A percentile compares a stretch with the other conserved stretches of the same genome.
Conservation (phyloP, 305 asterid species). For the Fraxinus floribunda region DNA sequence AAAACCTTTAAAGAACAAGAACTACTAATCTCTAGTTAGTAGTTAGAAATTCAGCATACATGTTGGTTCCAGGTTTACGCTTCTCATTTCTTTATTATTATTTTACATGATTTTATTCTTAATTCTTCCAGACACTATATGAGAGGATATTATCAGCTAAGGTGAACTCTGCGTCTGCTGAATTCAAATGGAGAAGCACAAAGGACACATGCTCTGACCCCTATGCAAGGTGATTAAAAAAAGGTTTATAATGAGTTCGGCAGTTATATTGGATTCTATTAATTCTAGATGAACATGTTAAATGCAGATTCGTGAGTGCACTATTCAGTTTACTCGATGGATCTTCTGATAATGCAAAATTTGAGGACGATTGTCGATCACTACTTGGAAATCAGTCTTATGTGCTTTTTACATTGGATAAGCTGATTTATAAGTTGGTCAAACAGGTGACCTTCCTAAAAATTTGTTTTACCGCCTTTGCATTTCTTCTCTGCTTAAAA, state of each 20-base stretch:
- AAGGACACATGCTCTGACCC: conserved; percentile 60
- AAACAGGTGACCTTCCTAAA: conserved; percentile 59
- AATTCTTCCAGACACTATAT: conserved; percentile 47
- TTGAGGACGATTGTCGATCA: conserved; percentile 95
- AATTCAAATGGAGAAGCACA: conserved; percentile 57
- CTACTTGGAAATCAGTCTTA: conserved; percentile 94
- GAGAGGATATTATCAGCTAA: conserved; percentile 72
- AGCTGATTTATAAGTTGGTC: conserved; percentile 88
- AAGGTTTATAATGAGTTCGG: conserved; percentile 10
- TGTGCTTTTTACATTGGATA: conserved; percentile 93
- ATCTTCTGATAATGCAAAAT: conserved; percentile 84
- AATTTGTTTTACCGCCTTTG: not conserved
- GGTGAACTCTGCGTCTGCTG: conserved; percentile 52
- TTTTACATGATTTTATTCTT: not conserved
- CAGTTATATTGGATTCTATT: conserved; percentile 19
- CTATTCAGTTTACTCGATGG: conserved; percentile 94
- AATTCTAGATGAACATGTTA: conserved; percentile 24
- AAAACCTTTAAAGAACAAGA: not conserved
- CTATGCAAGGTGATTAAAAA: conserved; percentile 44
- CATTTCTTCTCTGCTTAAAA: conserved; percentile 2
- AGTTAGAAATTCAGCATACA: not conserved
- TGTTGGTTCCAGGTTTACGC: not conserved
- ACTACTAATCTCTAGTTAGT: not conserved
- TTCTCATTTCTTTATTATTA: not conserved
- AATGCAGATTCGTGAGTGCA: conserved; percentile 83